phyloP scores from a whole-genome alignment of 306 rosid genomes.

The Pterocarpus macrocarpus region DNA sequence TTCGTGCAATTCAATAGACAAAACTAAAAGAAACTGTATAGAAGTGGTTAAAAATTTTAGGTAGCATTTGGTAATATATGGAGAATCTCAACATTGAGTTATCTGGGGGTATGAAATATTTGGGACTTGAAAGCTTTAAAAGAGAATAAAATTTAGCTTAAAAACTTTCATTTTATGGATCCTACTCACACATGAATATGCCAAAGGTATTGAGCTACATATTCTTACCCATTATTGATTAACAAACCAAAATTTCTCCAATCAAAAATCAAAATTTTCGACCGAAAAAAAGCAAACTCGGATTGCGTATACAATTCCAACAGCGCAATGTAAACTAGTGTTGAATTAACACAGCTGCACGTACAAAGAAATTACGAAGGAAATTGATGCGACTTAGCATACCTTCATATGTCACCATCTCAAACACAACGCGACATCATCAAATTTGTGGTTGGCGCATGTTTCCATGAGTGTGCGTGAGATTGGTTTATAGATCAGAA shows the following conservation, averaged over 20 bases:
- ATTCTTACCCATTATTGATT: neutral
- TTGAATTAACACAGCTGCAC: neutral
- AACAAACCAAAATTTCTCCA: neutral
- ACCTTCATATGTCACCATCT: conserved; percentile 38
- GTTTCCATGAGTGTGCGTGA: neutral
- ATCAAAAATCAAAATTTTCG: neutral
- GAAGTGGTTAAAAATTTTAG: neutral
- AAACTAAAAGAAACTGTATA: neutral
- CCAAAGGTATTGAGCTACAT: neutral
- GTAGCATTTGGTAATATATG: neutral
- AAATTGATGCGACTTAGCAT: neutral
- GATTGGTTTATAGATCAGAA: conserved; percentile 26
- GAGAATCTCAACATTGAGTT: conserved; percentile 14
- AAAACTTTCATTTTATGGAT: no score
- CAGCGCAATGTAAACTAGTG: neutral
- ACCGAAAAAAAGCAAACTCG: neutral
- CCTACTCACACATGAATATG: neutral
- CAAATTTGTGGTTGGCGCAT: conserved; percentile 7
- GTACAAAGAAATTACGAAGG: conserved; percentile 4
- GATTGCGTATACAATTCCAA: neutral
- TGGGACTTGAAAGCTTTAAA: neutral
- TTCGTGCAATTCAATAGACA: neutral
- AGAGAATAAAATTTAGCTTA: neutral
- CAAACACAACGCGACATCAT: no score
- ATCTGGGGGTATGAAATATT: conserved; percentile 1